Percentiles rank a stretch among this genome's conserved stretches.
These are phyloP conservation scores for Hymenoscyphus albidus DNA, from an alignment of 2,329 filamentous ascomycete species.

Conservation along the genomic window DNA sequence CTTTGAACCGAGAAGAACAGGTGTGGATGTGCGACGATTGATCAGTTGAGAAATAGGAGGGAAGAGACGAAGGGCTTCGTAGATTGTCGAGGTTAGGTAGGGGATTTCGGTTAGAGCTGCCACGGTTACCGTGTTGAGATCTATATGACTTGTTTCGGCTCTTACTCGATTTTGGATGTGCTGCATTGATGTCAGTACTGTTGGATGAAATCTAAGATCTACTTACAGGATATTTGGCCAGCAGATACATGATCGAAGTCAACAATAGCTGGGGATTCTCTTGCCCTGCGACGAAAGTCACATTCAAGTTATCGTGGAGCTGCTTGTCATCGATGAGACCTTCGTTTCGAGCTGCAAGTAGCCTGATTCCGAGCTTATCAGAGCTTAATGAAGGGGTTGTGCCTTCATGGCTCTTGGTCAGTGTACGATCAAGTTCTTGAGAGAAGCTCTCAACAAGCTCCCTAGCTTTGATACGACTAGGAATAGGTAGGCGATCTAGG, in stretches of 20 bases:
- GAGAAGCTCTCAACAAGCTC: constrained; percentile 7
- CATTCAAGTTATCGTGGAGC: constrained; percentile 10
- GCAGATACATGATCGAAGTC: constrained; percentile 9
- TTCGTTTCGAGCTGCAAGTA: constrained; percentile 11
- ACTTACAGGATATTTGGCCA: constrained; percentile 11
- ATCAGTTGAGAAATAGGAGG: constrained; percentile 12
- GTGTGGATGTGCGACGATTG: constrained; percentile 6
- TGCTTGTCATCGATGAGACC: constrained; percentile 7
- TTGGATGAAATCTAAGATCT: neutral
- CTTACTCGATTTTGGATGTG: constrained; percentile 6
- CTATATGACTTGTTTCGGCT: neutral
- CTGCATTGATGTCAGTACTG: neutral
- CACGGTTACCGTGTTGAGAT: neutral
- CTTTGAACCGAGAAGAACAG: neutral
- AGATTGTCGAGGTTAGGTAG: constrained; percentile 9
- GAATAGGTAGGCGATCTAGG: constrained; percentile 8
- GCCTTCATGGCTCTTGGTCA: constrained; percentile 3
- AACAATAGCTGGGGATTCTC: constrained; percentile 12
- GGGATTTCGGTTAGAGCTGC: constrained; percentile 1
- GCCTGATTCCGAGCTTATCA: constrained; percentile 5
- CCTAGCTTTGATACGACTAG: constrained; percentile 6
- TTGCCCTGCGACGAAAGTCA: constrained; percentile 9
- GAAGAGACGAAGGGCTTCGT: constrained; percentile 12
- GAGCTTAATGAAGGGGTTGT: constrained; percentile 4
- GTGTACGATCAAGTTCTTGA: constrained; percentile 1